These are phyloP conservation scores for Aspergillus sp. DNA, from an alignment of 2,329 filamentous ascomycete genomes.

Conservation along the genomic window DNA sequence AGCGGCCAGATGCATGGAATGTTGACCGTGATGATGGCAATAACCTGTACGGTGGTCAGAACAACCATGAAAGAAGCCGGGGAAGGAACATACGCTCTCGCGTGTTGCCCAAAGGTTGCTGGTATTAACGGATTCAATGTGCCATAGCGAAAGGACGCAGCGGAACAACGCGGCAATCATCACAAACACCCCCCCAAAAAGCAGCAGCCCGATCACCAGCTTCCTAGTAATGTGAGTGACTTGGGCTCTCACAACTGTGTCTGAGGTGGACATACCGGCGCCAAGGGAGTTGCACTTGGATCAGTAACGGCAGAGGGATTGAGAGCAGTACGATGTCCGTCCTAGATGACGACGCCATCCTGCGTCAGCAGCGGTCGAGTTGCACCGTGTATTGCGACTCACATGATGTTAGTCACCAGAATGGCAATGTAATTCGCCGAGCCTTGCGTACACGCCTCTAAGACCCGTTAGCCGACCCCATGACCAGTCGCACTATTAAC, in stretches of 20 bases:
- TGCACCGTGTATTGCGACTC: constrained; percentile 11
- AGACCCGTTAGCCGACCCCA: not conserved
- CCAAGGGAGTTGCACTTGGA: constrained; percentile 42
- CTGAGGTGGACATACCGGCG: constrained; percentile 25
- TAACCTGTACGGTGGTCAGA: constrained; percentile 35
- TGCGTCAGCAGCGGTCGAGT: not conserved
- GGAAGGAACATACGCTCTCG: constrained; percentile 39
- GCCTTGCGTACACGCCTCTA: constrained; percentile 34
- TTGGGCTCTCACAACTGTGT: not conserved
- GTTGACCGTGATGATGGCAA: constrained; percentile 49
- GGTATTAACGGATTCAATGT: constrained; percentile 41
- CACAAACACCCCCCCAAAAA: constrained; percentile 50
- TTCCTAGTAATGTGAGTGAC: constrained; percentile 27
- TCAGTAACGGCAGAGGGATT: constrained; percentile 47
- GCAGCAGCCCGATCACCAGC: constrained; percentile 41
- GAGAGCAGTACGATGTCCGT: constrained; percentile 45
- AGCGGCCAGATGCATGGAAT: constrained; percentile 46
- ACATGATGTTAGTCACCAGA: constrained; percentile 42
- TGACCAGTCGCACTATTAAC: not conserved
- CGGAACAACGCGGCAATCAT: constrained; percentile 47
- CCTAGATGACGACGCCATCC: constrained; percentile 21
- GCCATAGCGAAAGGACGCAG: constrained; percentile 42
- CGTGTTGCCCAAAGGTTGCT: constrained; percentile 49
- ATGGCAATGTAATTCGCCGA: constrained; percentile 43
- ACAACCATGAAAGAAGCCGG: not conserved